phyloP scores from a whole-genome alignment of 768 basidiomycete species.

The Saitozyma podzolica region DNA sequence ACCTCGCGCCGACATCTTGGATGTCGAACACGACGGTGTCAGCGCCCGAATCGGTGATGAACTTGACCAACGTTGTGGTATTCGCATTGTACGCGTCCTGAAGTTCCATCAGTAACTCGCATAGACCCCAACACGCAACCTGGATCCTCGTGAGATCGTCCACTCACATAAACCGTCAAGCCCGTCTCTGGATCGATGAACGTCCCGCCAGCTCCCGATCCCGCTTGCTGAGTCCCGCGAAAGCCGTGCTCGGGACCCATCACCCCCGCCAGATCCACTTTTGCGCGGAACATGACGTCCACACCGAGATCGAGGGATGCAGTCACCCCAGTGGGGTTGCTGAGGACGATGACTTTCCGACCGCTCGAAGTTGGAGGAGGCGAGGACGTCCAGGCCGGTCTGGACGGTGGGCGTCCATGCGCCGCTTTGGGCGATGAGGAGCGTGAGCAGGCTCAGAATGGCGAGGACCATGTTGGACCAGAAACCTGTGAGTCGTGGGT shows the following conservation, averaged over 20 bases:
- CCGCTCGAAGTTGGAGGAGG: neutral
- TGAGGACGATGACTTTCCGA: neutral
- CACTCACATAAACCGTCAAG: neutral
- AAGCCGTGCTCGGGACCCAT: neutral
- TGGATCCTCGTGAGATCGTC: neutral
- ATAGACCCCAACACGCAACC: no score
- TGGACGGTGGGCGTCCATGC: neutral
- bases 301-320: neutral
- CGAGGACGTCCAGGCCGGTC: conserved; percentile 1
- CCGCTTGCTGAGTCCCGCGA: neutral
- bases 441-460: no score
- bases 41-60: neutral
- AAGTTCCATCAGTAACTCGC: no score
- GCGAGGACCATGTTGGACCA: no score
- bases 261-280: neutral
- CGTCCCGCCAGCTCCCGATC: neutral
- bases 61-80: neutral
- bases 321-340: neutral
- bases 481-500: no score
- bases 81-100: conserved; percentile 1
- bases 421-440: no score
- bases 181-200: neutral
- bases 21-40: conserved; percentile 1
- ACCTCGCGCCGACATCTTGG: neutral
- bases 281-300: neutral